Evolutionary conservation across 208 protist genomes (phyloP).

Genomic region (Wallacemonas sp.): DNA sequence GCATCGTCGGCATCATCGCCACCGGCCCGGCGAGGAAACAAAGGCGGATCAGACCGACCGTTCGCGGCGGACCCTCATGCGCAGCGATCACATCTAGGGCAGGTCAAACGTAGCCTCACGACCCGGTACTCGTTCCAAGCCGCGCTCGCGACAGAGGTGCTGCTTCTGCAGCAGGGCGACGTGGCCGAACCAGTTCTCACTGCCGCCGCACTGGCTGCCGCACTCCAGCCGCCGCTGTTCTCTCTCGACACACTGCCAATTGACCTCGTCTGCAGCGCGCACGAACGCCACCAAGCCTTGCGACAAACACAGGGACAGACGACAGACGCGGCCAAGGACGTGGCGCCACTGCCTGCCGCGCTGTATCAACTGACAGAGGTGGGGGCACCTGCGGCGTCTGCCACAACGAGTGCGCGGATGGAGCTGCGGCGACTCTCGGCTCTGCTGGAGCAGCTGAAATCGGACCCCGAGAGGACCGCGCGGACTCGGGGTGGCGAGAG

Average conservation of each 20-base stretch:
- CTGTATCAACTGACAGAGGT: slow-evolving; percentile 51
- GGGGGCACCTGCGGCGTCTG: slow-evolving; percentile 37
- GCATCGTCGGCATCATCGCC: background rate
- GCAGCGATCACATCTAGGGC: slow-evolving; percentile 32
- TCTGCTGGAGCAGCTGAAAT: slow-evolving; percentile 13
- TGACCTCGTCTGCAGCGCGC: slow-evolving; percentile 16
- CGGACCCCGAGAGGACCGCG: background rate
- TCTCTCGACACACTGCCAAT: slow-evolving; percentile 26
- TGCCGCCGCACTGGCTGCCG: background rate
- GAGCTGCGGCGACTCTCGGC: slow-evolving; percentile 47
- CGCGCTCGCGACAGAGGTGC: slow-evolving; percentile 63
- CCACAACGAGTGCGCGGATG: slow-evolving; percentile 68
- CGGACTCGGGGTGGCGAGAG: slow-evolving; percentile 19
- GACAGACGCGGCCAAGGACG: slow-evolving; percentile 14
- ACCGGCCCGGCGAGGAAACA: background rate
- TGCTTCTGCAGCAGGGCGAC: slow-evolving; percentile 29
- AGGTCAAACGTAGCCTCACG: slow-evolving; percentile 56
- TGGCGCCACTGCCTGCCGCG: slow-evolving; percentile 13
- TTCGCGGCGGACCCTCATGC: slow-evolving; percentile 37
- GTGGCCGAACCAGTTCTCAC: background rate
- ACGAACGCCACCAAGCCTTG: background rate
- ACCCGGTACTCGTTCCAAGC: slow-evolving; percentile 69
- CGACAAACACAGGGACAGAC: background rate
- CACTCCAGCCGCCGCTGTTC: background rate
- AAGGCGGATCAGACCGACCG: slow-evolving; percentile 12